Base-by-base conservation (phyloP, 257 asterid species). In the Rauvolfia tetraphylla region DNA sequence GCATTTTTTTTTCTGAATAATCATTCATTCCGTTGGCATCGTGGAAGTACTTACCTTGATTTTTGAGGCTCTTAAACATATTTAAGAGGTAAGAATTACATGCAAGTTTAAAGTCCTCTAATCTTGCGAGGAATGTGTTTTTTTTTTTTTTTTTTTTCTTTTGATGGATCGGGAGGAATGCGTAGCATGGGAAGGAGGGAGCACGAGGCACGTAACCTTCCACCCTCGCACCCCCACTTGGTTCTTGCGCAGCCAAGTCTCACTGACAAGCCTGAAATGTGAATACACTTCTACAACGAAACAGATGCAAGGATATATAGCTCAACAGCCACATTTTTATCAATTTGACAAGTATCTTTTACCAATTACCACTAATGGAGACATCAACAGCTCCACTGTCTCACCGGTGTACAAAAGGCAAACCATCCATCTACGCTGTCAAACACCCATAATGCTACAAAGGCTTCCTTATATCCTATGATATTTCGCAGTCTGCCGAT, bases 371-470 rank as follows among this genome's bases (percentile, higher is more conserved):
- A 9, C 63, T 8, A 22, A 12, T 23, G 63, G 63, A 29, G 17
- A 59, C 31, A 2, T 7, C 7, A 38, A 23, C 38, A 39, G 49
- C 56, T 54, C 29, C 44, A 53, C 57, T 27, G 13, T 31, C 46
- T 68, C 49, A 62, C n/a, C 7, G 53, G 41, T 49, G 76, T 77
- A 69, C 76, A 62, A 27, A 39, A 61, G 18, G 36, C 73, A 61
- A 49, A 34, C 62, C 46, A 54, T 59, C 73, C 68, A 25, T 63
- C 58, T 36, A 53, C 49, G 46, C 73, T 15, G 46, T 33, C 75
- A 11, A 38, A 18, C 51, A 23, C 33, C 56, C 53, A 20, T 5
- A n/a, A 14, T 20, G 27, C 39, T 8, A 23, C 3, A 18, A 77
- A 42, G 23, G 59, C 54, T 36, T 33, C 20, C 67, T 12, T 7